Evolutionary conservation across 83 land plant genomes (phyloP), one percentile per base, ranked within the genome.

Genomic region (Picea engelmannii): DNA sequence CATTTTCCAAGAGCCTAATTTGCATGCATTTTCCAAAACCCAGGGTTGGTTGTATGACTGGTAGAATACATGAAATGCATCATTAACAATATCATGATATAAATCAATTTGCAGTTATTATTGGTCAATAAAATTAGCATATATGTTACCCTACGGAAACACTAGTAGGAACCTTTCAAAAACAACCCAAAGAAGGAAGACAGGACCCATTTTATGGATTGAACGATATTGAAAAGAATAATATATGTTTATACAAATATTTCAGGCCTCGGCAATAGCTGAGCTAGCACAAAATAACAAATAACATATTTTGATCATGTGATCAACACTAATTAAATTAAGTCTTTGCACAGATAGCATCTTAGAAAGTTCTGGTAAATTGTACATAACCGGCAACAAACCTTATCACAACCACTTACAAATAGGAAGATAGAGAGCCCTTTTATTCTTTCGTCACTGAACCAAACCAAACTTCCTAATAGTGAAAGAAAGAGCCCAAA

Each of bases 211-310:
- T 8, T 44, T 42, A 27, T 25, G 38, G 15, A 67, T 31, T 67
- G 70, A 55, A 12, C 40, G 23, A 67, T 67, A 25, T 23, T 4
- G 17, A 25, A 67, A 44, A 73, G 76, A 73, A 73, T 73, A 4
- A 11, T 47, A 42, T n/a, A 73, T 73, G 76, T 44, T 44, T 44
- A 20, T 44, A 73, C 76, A 73, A 24, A 67, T 20, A n/a, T 73
- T 44, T 73, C 23, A 10, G 21, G 24, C 55, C 47, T 73, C 5
- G 55, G 9, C 18, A 11, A 73, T 73, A 20, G 76, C 24, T 44
- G 55, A 49, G n/a, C 13, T 73, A n/a, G 58, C 25, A 73, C 76
- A 47, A 44, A 55, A 55, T 55, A 55, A 55, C 58, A 12, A 55
- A 12, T 12, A 55, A 55, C 58, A 55, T 55, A 44, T 38, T 73